These are phyloP conservation scores for Kuraishia piskuri DNA, from an alignment of 805 yeast genomes.

Conservation along the genomic window DNA sequence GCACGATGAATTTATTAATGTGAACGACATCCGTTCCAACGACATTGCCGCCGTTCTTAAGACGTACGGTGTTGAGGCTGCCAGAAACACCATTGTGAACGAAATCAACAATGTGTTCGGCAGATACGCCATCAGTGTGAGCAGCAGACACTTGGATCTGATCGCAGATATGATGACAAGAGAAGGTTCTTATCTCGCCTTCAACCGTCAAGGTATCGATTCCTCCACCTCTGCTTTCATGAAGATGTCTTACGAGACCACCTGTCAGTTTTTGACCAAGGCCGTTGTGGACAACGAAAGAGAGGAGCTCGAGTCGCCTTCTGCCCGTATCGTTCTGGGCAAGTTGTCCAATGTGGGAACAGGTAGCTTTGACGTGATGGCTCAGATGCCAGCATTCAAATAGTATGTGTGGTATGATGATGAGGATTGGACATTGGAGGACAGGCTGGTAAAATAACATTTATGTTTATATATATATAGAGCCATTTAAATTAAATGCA, in stretches of 20 bases:
- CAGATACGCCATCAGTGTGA: constrained; percentile 90
- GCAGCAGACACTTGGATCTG: constrained; percentile 88
- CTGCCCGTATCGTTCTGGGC: constrained; percentile 90
- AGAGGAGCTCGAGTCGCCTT: constrained; percentile 85
- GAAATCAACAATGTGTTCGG: constrained; percentile 95
- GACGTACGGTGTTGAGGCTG: constrained; percentile 98
- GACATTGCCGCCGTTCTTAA: constrained; percentile 85
- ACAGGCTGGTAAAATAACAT: not conserved
- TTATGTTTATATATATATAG: not conserved
- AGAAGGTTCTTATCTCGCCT: constrained; percentile 94
- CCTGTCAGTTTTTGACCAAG: constrained; percentile 93
- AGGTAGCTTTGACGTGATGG: constrained; percentile 81
- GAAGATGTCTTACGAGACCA: constrained; percentile 99
- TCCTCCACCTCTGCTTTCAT: constrained; percentile 90
- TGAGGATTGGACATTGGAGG: not conserved
- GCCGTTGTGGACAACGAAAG: constrained; percentile 89
- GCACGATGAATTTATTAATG: constrained; percentile 86
- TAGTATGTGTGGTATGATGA: not conserved
- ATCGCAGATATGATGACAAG: constrained; percentile 99
- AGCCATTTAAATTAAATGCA: not conserved
- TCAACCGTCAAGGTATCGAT: constrained; percentile 97
- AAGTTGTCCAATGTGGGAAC: constrained; percentile 89
- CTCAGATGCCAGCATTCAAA: constrained; percentile 30
- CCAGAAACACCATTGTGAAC: constrained; percentile 92
- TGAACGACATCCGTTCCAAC: constrained; percentile 83